These are phyloP conservation scores for Solanum hybrid DNA, from an alignment of 305 asterid genomes.

Conservation along the genomic window DNA sequence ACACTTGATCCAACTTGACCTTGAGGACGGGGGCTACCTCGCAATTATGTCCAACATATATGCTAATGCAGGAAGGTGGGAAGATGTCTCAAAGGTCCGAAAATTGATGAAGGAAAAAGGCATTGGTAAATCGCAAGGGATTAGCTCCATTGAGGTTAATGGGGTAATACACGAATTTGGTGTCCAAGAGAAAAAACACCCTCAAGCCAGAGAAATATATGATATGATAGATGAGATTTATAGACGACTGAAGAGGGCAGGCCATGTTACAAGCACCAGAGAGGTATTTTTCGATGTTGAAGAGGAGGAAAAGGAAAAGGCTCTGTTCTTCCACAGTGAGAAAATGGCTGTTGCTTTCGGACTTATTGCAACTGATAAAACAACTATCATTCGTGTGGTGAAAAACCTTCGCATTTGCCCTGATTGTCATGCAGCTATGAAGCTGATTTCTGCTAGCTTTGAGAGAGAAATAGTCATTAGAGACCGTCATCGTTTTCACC, in stretches of 20 bases:
- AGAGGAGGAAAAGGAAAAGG: conserved; percentile 61
- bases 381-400: conserved; percentile 55
- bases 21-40: conserved; percentile 24
- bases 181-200: conserved; percentile 49
- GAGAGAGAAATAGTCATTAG: conserved; percentile 24
- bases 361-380: conserved; percentile 29
- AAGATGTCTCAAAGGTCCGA: conserved; percentile 9
- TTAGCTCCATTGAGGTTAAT: conserved; percentile 58
- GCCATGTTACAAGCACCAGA: conserved; percentile 39
- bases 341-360: conserved; percentile 71
- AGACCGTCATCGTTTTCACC: conserved; percentile 26
- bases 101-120: conserved; percentile 13
- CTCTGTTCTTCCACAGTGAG: conserved; percentile 57
- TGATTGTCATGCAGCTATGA: conserved; percentile 25
- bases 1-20: conserved; percentile 30
- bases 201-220: conserved; percentile 38
- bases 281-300: conserved; percentile 59
- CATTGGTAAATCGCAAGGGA: conserved; percentile 37
- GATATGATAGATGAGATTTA: conserved; percentile 51
- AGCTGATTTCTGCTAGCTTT: conserved; percentile 21
- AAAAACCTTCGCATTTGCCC: conserved; percentile 34
- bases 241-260: conserved; percentile 25
- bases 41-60: conserved; percentile 32
- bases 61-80: conserved; percentile 19
- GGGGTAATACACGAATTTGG: conserved; percentile 58